Evolutionary conservation across 1,139 yeast genomes (phyloP), one percentile per base, ranked within the genome.

Genomic region (Ashbya aceris): DNA sequence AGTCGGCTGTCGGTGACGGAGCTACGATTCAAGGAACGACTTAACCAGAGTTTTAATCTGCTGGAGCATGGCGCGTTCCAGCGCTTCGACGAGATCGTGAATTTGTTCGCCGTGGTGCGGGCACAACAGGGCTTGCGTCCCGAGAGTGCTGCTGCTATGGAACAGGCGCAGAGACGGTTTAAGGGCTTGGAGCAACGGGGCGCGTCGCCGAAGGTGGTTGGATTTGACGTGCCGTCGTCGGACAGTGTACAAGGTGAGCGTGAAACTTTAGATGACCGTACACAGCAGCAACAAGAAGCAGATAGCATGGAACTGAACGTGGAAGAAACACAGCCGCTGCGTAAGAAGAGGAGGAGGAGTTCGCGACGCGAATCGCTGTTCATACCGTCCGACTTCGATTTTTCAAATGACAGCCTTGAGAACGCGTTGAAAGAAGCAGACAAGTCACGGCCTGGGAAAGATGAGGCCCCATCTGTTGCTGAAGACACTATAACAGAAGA

Each of bases 71-170:
- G 68, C 3, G 60, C 76, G 4, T 53, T 67, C n/a, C 57, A 56
- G 30, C 65, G 70, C 47, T 68, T 76, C 49, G 70, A 69, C 28
- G 74, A 69, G 28, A 61, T 76, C 40, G 58, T 72, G 33, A 62
- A 61, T 39, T 62, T 66, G 55, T 62, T 73, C 44, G 56, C 62
- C 43, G 53, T 58, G 6, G 54, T 70, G 12, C 57, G 72, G 47
- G 46, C 48, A 23, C 63, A 60, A 34, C 69, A 65, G 45, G 67
- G 67, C 2, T 52, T 68, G 6, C 23, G 23, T 17, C 23, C 23
- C 3, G 23, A 17, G 23, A 17, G 23, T 17, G 23, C 23, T 4
- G 23, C 23, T 4, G 23, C 23, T 3, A 17, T 6, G 3, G 23
- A 17, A 6, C 23, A 17, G 23, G 23, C 23, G 6, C 37, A 31